Conservation (phyloP, 169 alveolate species). For the Amoebophrya sp. region DNA sequence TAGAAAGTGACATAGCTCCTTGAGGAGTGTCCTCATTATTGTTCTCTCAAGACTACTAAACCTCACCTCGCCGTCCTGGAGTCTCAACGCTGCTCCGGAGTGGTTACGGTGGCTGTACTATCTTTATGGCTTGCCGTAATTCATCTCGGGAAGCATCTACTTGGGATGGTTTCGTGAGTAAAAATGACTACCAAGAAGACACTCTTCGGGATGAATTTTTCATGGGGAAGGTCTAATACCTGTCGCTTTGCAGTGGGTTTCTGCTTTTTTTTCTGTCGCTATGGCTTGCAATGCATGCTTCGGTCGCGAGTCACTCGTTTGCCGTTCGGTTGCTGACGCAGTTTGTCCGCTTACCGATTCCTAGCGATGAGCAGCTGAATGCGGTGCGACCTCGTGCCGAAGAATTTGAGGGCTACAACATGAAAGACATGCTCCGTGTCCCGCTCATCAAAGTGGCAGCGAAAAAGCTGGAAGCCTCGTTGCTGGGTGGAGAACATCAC, state of each 20-base stretch:
- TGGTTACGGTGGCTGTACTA: background rate
- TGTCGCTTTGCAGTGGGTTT: background rate
- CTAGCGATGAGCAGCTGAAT: background rate
- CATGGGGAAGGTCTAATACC: no score
- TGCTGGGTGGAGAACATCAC: background rate
- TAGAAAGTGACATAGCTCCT: no score
- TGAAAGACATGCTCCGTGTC: background rate
- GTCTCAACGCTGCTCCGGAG: conserved; percentile 6
- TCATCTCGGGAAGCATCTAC: no score
- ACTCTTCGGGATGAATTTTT: no score
- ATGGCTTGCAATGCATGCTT: conserved; percentile 26
- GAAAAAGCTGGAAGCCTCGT: background rate
- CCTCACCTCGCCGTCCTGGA: no score
- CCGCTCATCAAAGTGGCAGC: background rate
- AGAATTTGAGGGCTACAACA: background rate
- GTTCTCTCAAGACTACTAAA: no score
- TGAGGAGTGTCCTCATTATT: no score
- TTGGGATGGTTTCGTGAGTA: no score
- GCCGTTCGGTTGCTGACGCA: background rate
- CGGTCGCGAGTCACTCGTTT: conserved; percentile 16
- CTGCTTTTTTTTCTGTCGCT: background rate
- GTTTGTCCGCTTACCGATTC: background rate
- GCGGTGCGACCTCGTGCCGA: background rate
- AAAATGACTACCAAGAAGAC: no score
- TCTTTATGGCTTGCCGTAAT: no score